A percentile compares a stretch with the other conserved stretches of the same genome.
Conservation (phyloP, 2,329 filamentous ascomycete species). For the Xylaria sp. region DNA sequence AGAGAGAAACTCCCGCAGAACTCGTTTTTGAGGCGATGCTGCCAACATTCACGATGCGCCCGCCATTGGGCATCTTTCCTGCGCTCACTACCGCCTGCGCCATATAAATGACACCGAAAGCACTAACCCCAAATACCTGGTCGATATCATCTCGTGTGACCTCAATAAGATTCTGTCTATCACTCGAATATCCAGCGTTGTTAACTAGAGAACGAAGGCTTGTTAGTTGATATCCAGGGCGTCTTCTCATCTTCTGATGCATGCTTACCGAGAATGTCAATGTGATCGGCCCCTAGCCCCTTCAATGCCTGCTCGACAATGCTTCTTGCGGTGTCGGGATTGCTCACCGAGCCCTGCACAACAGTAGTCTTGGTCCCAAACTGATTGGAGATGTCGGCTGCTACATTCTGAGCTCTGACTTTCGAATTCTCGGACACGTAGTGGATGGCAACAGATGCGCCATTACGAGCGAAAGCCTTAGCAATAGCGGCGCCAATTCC, state of each 20-base stretch:
- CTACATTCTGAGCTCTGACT: constrained; percentile 49
- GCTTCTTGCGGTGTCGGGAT: constrained; percentile 31
- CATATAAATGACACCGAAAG: constrained; percentile 47
- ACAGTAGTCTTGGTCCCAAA: constrained; percentile 45
- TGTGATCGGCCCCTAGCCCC: constrained; percentile 41
- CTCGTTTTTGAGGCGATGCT: constrained; percentile 46
- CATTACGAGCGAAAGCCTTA: constrained; percentile 54
- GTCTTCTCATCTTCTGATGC: neutral
- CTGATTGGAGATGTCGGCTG: constrained; percentile 43
- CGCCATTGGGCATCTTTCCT: constrained; percentile 49
- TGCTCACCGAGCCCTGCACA: constrained; percentile 41
- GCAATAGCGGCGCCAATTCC: constrained; percentile 59
- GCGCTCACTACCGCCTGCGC: constrained; percentile 42
- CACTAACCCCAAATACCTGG: constrained; percentile 44
- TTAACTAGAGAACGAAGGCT: constrained; percentile 41
- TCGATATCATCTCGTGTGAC: constrained; percentile 39
- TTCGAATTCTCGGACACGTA: constrained; percentile 53
- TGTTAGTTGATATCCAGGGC: neutral
- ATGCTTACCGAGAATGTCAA: constrained; percentile 48
- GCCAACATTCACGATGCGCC: constrained; percentile 53
- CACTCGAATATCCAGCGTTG: constrained; percentile 39
- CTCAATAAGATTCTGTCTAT: constrained; percentile 35
- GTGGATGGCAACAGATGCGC: constrained; percentile 56
- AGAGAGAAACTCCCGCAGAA: constrained; percentile 25
- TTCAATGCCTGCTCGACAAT: constrained; percentile 44